These are phyloP conservation scores for Xylariomycetidae sp. DNA, from an alignment of 2,329 filamentous ascomycete species.

Conservation along the genomic window DNA sequence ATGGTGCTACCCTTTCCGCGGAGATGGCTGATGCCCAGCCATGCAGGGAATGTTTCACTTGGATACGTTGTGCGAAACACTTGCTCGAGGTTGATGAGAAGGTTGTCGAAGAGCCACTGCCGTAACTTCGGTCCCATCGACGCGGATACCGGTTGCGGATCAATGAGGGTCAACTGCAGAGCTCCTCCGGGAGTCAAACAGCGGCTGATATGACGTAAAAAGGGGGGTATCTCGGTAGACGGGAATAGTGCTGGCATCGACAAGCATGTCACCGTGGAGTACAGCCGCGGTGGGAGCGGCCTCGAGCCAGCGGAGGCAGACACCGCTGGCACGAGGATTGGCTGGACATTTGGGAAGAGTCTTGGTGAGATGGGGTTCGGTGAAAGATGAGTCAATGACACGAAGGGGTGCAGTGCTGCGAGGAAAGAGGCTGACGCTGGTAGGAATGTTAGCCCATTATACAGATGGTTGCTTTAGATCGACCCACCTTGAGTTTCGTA, in stretches of 20 bases:
- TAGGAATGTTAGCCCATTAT: conserved; percentile 26
- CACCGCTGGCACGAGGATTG: conserved; percentile 23
- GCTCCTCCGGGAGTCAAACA: conserved; percentile 49
- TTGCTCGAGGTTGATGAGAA: conserved; percentile 53
- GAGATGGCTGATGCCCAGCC: conserved; percentile 51
- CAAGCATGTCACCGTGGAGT: conserved; percentile 46
- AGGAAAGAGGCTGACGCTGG: conserved; percentile 45
- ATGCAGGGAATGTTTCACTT: conserved; percentile 49
- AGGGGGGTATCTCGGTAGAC: conserved; percentile 47
- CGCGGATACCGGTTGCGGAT: conserved; percentile 51
- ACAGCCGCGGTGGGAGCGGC: conserved; percentile 35
- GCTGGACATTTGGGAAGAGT: conserved; percentile 30
- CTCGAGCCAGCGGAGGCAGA: conserved; percentile 26
- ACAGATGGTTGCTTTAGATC: conserved; percentile 5
- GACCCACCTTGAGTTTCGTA: conserved; percentile 45
- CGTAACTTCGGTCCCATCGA: conserved; percentile 53
- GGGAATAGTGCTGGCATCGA: conserved; percentile 51
- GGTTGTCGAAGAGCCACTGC: conserved; percentile 55
- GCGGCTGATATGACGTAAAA: conserved; percentile 51
- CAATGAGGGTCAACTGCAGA: conserved; percentile 55
- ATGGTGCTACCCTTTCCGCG: conserved; percentile 40
- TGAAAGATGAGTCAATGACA: conserved; percentile 42
- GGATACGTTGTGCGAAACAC: conserved; percentile 56
- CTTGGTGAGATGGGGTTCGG: conserved; percentile 35
- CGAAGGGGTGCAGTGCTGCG: conserved; percentile 35